Evolutionary conservation across 2,329 filamentous ascomycete genomes (phyloP).

Genomic region (Fusarium palustre): DNA sequence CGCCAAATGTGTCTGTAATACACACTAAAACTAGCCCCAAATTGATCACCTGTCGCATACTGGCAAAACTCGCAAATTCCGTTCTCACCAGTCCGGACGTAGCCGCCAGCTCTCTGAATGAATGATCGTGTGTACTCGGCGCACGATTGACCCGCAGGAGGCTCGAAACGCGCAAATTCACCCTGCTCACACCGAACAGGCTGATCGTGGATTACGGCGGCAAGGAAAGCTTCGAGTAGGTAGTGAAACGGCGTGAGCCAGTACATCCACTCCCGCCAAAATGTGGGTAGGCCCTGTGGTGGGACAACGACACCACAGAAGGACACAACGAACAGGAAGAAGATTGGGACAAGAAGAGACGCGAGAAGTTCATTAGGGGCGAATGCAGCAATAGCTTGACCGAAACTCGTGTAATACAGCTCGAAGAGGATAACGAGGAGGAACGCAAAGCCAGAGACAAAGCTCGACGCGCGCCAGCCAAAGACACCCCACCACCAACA

Average conservation of each 20-base stretch:
- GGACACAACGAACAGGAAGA: slow-evolving; percentile 76
- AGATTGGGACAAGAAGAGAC: slow-evolving; percentile 73
- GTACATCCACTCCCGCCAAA: slow-evolving; percentile 76
- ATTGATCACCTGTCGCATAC: slow-evolving; percentile 70
- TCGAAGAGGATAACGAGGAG: slow-evolving; percentile 75
- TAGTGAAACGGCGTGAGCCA: slow-evolving; percentile 76
- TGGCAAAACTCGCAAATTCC: slow-evolving; percentile 74
- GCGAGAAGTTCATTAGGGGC: slow-evolving; percentile 75
- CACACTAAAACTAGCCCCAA: slow-evolving; percentile 69
- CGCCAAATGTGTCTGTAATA: slow-evolving; percentile 72
- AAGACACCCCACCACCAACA: slow-evolving; percentile 70
- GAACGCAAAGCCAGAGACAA: slow-evolving; percentile 71
- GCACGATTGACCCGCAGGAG: slow-evolving; percentile 71
- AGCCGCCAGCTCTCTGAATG: slow-evolving; percentile 67
- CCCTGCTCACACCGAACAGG: slow-evolving; percentile 65
- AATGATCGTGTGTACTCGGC: slow-evolving; percentile 68
- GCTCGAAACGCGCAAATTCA: slow-evolving; percentile 70
- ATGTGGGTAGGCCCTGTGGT: slow-evolving; percentile 65
- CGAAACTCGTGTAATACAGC: slow-evolving; percentile 72
- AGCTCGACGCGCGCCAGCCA: slow-evolving; percentile 62
- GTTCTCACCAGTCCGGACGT: slow-evolving; percentile 66
- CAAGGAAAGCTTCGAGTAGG: slow-evolving; percentile 71
- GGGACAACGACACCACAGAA: slow-evolving; percentile 80
- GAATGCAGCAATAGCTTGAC: slow-evolving; percentile 75
- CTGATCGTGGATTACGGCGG: slow-evolving; percentile 64